Percentiles rank a stretch among this genome's conserved stretches.
phyloP scores from a whole-genome alignment of 768 basidiomycete species.

The Coprinopsis cinerea region DNA sequence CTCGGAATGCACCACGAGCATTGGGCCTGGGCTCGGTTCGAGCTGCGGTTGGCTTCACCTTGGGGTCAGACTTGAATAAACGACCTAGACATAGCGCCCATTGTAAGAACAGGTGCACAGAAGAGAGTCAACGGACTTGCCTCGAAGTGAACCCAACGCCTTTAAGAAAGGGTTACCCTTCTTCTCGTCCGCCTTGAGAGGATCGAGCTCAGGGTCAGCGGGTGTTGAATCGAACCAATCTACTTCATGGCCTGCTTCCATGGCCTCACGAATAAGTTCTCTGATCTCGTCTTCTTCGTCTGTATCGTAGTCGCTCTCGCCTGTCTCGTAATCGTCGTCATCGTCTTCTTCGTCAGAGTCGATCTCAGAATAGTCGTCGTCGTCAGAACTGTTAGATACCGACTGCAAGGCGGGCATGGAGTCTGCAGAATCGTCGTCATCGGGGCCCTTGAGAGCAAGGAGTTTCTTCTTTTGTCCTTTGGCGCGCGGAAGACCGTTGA shows the following conservation, averaged over 20 bases:
- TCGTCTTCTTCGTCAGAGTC: conserved; percentile 32
- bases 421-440: conserved; percentile 35
- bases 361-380: conserved; percentile 30
- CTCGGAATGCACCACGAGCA: conserved; percentile 22
- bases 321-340: conserved; percentile 24
- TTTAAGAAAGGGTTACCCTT: conserved; percentile 78
- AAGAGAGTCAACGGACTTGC: conserved; percentile 26
- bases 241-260: conserved; percentile 58
- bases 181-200: conserved; percentile 43
- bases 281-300: conserved; percentile 66
- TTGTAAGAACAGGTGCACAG: too few species aligned
- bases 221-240: conserved; percentile 47
- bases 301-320: conserved; percentile 43
- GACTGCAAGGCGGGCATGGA: conserved; percentile 68
- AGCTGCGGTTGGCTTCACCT: conserved; percentile 27
- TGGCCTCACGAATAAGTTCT: conserved; percentile 60
- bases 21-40: conserved; percentile 23
- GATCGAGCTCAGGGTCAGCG: conserved; percentile 32
- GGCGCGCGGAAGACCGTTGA: conserved; percentile 16
- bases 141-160: conserved; percentile 67
- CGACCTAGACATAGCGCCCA: too few species aligned
- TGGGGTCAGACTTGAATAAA: conserved; percentile 46
- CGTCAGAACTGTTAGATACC: conserved; percentile 56
- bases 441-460: conserved; percentile 44
- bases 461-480: conserved; percentile 32